These are phyloP conservation scores for Rhizopus arrhizus DNA, from an alignment of 371 early-diverging fungal genomes.

Conservation along the genomic window DNA sequence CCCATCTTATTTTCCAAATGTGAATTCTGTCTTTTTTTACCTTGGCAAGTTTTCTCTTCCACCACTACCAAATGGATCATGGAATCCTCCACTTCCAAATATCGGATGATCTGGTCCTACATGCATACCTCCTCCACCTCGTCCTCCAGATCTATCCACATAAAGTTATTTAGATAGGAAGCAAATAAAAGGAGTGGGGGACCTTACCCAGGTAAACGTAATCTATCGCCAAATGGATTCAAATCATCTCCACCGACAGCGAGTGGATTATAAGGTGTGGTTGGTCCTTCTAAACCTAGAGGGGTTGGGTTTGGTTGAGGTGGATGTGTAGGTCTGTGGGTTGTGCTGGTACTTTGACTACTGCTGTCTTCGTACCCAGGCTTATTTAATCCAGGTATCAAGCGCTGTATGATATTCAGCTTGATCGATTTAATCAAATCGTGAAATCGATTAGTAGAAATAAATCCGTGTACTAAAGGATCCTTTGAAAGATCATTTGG, in stretches of 20 bases:
- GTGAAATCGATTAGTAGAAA: constrained; percentile 60
- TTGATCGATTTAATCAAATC: constrained; percentile 64
- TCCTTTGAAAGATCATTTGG: constrained; percentile 48
- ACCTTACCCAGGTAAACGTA: constrained; percentile 53
- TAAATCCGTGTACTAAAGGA: constrained; percentile 61
- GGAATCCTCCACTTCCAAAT: constrained; percentile 57
- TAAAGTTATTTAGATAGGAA: background rate
- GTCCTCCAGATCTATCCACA: constrained; percentile 1
- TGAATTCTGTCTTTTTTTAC: constrained; percentile 18
- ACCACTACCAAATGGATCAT: constrained; percentile 45
- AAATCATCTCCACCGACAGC: constrained; percentile 66
- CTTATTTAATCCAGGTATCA: constrained; percentile 64
- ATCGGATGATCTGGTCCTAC: constrained; percentile 92
- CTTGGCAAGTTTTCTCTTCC: constrained; percentile 58
- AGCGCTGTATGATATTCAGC: constrained; percentile 64
- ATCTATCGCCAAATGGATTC: constrained; percentile 47
- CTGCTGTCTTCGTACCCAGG: constrained; percentile 41
- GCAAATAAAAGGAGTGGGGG: background rate
- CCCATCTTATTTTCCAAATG: no score
- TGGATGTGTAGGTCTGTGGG: background rate
- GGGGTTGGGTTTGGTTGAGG: background rate
- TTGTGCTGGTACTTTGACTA: background rate
- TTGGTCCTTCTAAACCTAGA: background rate
- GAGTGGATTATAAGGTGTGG: constrained; percentile 37
- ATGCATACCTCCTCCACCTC: constrained; percentile 77